Percentiles rank a stretch among this genome's conserved stretches.
Evolutionary conservation across 331 rosid species (phyloP).

Genomic region (Pyrus hybrid): DNA sequence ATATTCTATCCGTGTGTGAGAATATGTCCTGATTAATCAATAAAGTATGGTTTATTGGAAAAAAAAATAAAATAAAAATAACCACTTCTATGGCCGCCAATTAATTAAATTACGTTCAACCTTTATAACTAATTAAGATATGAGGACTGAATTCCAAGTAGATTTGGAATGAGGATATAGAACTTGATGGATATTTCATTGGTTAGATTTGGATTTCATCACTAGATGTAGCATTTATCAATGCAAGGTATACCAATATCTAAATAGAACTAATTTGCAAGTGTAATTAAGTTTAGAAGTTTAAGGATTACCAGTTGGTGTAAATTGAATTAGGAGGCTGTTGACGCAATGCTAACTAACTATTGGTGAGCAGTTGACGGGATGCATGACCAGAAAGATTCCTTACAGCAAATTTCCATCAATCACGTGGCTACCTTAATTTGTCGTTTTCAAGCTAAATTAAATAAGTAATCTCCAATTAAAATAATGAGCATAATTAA

Average conservation of each 20-base stretch:
- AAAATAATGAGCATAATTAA: neutral
- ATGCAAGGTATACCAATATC: neutral
- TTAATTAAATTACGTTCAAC: neutral
- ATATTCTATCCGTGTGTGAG: neutral
- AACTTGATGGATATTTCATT: neutral
- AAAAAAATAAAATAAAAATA: no score
- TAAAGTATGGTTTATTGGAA: neutral
- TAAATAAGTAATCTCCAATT: neutral
- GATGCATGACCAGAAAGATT: constrained; percentile 23
- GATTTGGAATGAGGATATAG: neutral
- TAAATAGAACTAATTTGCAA: neutral
- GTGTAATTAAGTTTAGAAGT: neutral
- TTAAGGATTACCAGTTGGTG: neutral
- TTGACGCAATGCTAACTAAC: constrained; percentile 1
- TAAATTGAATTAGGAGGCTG: neutral
- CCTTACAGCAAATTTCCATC: constrained; percentile 19
- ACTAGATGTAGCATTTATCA: neutral
- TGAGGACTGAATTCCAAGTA: neutral
- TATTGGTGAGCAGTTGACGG: constrained; percentile 2
- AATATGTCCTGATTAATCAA: neutral
- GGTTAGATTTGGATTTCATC: neutral
- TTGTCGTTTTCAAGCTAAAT: constrained; percentile 23
- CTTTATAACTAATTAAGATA: neutral
- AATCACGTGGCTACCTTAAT: constrained; percentile 23
- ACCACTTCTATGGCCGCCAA: neutral